phyloP scores from a whole-genome alignment of 192 early-diverging fungal genomes.

The Coemansia sp. region DNA sequence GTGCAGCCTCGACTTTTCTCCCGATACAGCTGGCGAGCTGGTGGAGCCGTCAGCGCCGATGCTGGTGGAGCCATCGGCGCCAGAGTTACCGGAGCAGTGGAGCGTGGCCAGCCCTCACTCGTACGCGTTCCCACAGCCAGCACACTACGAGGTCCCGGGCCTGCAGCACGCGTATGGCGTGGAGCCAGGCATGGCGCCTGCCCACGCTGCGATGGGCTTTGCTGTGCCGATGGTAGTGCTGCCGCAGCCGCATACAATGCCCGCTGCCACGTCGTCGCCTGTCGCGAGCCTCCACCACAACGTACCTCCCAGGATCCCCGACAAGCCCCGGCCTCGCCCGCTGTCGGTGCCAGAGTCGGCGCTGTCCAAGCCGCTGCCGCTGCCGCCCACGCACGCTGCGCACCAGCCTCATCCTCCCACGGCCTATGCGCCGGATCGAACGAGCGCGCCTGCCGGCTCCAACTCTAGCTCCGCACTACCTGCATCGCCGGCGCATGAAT shows the following conservation, averaged over 20 bases:
- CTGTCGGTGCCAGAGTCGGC: constrained; percentile 10
- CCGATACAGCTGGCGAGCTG: constrained; percentile 6
- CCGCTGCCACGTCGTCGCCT: neutral
- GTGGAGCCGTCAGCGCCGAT: constrained; percentile 45
- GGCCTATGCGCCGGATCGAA: constrained; percentile 1
- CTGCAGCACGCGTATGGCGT: constrained; percentile 1
- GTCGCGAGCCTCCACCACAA: neutral
- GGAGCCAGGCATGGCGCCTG: constrained; percentile 5
- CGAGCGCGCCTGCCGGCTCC: constrained; percentile 1
- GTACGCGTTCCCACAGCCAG: constrained; percentile 32
- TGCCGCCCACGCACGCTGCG: neutral
- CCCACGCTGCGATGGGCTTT: constrained; percentile 20
- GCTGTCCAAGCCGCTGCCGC: neutral
- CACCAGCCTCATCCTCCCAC: too few relatives aligned
- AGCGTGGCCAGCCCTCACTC: neutral
- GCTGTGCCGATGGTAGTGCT: constrained; percentile 6
- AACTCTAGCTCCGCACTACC: neutral
- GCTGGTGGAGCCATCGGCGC: constrained; percentile 40
- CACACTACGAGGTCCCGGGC: constrained; percentile 9
- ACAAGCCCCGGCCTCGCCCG: constrained; percentile 25
- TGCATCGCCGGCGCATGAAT: constrained; percentile 8
- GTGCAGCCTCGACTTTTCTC: neutral
- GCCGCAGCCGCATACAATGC: neutral
- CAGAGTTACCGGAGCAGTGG: constrained; percentile 41
- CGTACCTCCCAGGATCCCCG: constrained; percentile 12